Conservation (phyloP, 768 basidiomycete species). For the Tremella fuciformis region DNA sequence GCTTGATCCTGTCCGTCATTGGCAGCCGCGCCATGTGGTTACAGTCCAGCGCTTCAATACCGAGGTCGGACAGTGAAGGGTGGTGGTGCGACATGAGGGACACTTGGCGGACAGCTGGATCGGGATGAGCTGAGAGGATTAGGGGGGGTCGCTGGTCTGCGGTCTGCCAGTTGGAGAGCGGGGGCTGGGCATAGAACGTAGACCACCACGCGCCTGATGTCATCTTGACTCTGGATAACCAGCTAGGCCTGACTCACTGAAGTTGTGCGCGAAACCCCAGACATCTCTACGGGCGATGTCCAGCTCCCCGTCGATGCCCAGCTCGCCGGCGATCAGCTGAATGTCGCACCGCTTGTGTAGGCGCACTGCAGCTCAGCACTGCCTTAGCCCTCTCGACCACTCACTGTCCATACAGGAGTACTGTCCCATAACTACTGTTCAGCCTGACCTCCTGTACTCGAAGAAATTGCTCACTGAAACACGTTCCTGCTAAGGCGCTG, state of each 20-base stretch:
- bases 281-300: background rate
- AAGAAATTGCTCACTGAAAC: too few species aligned
- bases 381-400: too few species aligned
- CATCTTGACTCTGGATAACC: background rate
- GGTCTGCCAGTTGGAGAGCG: background rate
- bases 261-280: constrained; percentile 1
- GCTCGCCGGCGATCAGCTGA: background rate
- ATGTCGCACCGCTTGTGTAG: background rate
- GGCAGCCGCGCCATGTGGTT: background rate
- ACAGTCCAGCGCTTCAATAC: background rate
- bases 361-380: background rate
- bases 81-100: constrained; percentile 1
- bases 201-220: background rate
- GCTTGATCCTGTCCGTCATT: background rate
- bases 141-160: background rate
- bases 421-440: too few species aligned
- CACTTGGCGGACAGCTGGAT: background rate
- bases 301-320: background rate
- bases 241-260: background rate
- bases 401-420: too few species aligned
- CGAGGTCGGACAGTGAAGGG: background rate
- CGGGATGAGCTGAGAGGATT: background rate
- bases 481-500: too few species aligned
- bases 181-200: background rate
- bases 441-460: too few species aligned